A percentile compares a stretch with the other conserved stretches of the same genome.
Evolutionary conservation across 768 basidiomycete species (phyloP).

Genomic region (Exsudoporus frostii): DNA sequence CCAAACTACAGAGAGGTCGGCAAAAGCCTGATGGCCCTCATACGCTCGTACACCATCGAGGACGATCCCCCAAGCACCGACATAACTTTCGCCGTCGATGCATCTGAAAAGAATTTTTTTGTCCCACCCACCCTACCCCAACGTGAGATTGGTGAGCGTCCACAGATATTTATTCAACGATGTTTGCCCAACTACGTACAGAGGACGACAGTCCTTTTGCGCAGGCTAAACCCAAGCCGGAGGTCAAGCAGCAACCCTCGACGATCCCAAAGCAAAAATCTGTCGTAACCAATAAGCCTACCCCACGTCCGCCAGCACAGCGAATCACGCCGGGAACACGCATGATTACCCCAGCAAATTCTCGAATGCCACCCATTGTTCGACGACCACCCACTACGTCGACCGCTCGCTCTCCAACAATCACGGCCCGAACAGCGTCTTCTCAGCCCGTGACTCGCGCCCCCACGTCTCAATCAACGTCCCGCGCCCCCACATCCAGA

Average conservation of each 20-base stretch:
- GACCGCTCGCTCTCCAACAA: slow-evolving; percentile 7
- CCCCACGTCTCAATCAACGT: slow-evolving; percentile 21
- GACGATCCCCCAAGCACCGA: slow-evolving; percentile 25
- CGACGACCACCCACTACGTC: slow-evolving; percentile 8
- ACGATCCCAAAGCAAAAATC: not conserved
- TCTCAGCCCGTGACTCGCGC: slow-evolving; percentile 27
- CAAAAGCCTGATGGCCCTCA: slow-evolving; percentile 33
- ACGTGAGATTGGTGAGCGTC: slow-evolving; percentile 23
- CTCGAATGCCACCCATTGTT: slow-evolving; percentile 10
- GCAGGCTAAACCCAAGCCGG: slow-evolving; percentile 5
- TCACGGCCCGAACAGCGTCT: not conserved
- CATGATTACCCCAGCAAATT: not conserved
- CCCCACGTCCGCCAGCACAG: slow-evolving; percentile 8
- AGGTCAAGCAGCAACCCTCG: slow-evolving; percentile 9
- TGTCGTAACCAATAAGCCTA: not conserved
- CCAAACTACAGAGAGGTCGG: slow-evolving; percentile 48
- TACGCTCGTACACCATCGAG: slow-evolving; percentile 35
- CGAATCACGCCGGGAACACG: slow-evolving; percentile 2
- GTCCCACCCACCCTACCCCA: slow-evolving; percentile 12
- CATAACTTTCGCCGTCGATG: slow-evolving; percentile 19
- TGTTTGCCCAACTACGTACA: not conserved
- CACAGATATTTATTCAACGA: not conserved
- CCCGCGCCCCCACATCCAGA: slow-evolving; percentile 13
- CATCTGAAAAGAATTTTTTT: slow-evolving; percentile 24
- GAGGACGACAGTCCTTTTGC: slow-evolving; percentile 32